phyloP scores from a whole-genome alignment of 2,329 filamentous ascomycete species.

The Pyrenochaeta sp. region DNA sequence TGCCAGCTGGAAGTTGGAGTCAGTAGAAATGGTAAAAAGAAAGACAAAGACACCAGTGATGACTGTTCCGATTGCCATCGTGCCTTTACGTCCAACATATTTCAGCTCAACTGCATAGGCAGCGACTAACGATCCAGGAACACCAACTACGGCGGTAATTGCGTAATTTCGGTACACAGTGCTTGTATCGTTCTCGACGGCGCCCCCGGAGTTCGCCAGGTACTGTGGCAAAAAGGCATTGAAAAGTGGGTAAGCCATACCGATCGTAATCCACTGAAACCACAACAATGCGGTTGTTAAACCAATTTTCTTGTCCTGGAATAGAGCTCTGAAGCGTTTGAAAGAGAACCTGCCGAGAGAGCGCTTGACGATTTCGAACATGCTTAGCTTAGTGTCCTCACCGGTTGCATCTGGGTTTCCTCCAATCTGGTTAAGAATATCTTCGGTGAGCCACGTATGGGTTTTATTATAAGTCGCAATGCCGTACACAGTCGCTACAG shows the following conservation, averaged over 20 bases:
- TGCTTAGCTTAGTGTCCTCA: conserved; percentile 51
- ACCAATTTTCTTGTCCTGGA: conserved; percentile 58
- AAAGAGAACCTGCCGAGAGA: conserved; percentile 73
- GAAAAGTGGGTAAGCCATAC: conserved; percentile 88
- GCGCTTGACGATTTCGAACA: conserved; percentile 62
- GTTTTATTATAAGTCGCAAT: conserved; percentile 75
- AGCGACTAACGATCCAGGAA: conserved; percentile 79
- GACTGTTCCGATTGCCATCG: conserved; percentile 72
- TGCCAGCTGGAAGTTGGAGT: conserved; percentile 66
- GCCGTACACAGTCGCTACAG: conserved; percentile 80
- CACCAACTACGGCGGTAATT: conserved; percentile 78
- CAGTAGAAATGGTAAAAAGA: conserved; percentile 67
- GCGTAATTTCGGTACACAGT: conserved; percentile 80
- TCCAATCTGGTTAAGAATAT: conserved; percentile 65
- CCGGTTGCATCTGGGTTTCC: conserved; percentile 55
- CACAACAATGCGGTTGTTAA: conserved; percentile 66
- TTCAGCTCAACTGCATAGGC: conserved; percentile 77
- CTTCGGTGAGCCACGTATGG: conserved; percentile 68
- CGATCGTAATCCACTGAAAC: conserved; percentile 84
- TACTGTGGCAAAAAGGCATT: conserved; percentile 92
- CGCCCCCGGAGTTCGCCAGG: conserved; percentile 66
- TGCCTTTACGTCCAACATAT: conserved; percentile 76
- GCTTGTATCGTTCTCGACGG: conserved; percentile 29
- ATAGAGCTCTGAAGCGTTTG: conserved; percentile 72
- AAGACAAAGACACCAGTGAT: conserved; percentile 75